phyloP scores from a whole-genome alignment of 2,329 filamentous ascomycete species.

The Xylaria multiplex region DNA sequence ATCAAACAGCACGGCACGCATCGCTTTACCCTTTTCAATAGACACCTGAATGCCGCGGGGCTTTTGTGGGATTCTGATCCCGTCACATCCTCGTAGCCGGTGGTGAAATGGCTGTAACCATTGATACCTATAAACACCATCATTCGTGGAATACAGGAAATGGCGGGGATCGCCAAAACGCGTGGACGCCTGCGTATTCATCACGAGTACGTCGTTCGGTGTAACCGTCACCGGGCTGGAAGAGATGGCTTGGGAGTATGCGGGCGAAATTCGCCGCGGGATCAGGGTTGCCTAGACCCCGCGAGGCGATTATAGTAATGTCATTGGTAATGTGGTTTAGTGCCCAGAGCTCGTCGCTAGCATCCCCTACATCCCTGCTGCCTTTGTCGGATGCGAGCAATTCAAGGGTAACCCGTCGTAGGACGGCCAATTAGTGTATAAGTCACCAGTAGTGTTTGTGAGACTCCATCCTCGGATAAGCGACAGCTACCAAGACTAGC shows the following conservation, averaged over 20 bases:
- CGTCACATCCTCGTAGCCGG: slow-evolving; percentile 31
- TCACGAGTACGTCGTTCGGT: slow-evolving; percentile 32
- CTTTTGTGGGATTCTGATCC: slow-evolving; percentile 23
- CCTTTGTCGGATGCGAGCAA: slow-evolving; percentile 30
- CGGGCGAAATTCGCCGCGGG: slow-evolving; percentile 17
- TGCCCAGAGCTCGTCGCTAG: slow-evolving; percentile 27
- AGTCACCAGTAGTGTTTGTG: slow-evolving; percentile 10
- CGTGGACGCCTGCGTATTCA: slow-evolving; percentile 32
- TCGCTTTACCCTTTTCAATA: slow-evolving; percentile 29
- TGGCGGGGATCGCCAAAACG: slow-evolving; percentile 31
- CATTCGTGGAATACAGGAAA: slow-evolving; percentile 29
- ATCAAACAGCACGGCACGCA: slow-evolving; percentile 26
- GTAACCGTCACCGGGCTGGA: slow-evolving; percentile 20
- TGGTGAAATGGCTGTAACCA: slow-evolving; percentile 31
- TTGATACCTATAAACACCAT: slow-evolving; percentile 22
- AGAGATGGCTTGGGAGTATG: slow-evolving; percentile 27
- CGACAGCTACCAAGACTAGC: slow-evolving; percentile 39
- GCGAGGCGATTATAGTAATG: slow-evolving; percentile 22
- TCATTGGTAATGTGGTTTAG: slow-evolving; percentile 30
- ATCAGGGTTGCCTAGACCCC: slow-evolving; percentile 21
- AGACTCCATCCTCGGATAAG: slow-evolving; percentile 4
- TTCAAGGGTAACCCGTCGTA: slow-evolving; percentile 30
- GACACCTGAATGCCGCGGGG: slow-evolving; percentile 23
- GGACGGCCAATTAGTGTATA: slow-evolving; percentile 22
- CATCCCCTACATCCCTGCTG: slow-evolving; percentile 31